Evolutionary conservation across 2,329 filamentous ascomycete genomes (phyloP).

Genomic region (Dactylellina cionopaga): DNA sequence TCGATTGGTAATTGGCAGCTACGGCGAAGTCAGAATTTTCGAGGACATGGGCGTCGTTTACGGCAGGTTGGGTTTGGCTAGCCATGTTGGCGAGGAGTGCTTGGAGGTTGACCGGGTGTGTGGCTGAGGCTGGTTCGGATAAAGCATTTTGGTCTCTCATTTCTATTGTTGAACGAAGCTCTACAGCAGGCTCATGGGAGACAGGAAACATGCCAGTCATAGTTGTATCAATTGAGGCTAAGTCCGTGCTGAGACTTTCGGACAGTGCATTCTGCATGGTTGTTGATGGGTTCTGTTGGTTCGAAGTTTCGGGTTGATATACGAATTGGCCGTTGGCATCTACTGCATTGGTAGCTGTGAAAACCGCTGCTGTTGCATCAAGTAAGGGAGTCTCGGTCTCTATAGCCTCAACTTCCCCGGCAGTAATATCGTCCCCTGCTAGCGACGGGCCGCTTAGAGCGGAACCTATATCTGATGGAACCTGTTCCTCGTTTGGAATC

Average conservation of each 20-base stretch:
- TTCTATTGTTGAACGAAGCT: conserved; percentile 8
- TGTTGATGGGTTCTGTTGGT: conserved; percentile 2
- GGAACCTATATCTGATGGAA: conserved; percentile 46
- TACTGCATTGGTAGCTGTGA: conserved; percentile 8
- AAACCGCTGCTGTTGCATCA: conserved; percentile 10
- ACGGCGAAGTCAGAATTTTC: conserved; percentile 11
- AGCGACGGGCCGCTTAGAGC: conserved; percentile 47
- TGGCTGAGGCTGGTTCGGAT: conserved; percentile 25
- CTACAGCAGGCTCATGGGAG: conserved; percentile 30
- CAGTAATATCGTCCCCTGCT: neutral
- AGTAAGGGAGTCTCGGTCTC: neutral
- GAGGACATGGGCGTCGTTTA: conserved; percentile 20
- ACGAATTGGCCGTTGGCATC: conserved; percentile 2
- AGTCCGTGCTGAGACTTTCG: neutral
- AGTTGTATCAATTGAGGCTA: conserved; percentile 22
- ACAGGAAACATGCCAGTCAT: conserved; percentile 33
- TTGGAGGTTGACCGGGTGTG: conserved; percentile 40
- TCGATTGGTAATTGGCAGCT: conserved; percentile 15
- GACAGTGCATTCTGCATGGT: conserved; percentile 11
- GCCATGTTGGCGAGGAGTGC: conserved; percentile 42
- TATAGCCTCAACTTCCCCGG: conserved; percentile 4
- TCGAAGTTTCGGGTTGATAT: conserved; percentile 7
- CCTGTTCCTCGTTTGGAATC: conserved; percentile 49
- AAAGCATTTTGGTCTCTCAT: conserved; percentile 25
- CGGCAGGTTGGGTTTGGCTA: conserved; percentile 24